Evolutionary conservation across 2,329 filamentous ascomycete species (phyloP).

Genomic region (Penicillium sp.): DNA sequence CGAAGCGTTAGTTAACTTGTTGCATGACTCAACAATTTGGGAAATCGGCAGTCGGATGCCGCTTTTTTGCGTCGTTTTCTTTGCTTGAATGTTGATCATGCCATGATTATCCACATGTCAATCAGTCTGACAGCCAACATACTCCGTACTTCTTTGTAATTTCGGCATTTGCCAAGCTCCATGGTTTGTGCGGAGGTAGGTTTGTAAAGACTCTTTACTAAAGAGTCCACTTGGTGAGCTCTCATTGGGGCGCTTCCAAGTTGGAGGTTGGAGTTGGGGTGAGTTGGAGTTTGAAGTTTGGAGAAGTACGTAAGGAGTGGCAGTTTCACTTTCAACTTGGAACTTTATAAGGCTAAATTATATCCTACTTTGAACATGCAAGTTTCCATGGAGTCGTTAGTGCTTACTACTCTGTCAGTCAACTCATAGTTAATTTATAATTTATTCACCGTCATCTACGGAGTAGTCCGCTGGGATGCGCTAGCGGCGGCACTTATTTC

Average conservation of each 20-base stretch:
- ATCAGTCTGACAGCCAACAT: background rate
- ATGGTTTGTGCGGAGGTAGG: background rate
- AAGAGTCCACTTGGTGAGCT: background rate
- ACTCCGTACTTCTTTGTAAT: background rate
- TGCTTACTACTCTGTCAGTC: no score
- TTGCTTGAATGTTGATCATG: background rate
- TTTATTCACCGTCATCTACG: no score
- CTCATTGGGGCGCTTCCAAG: background rate
- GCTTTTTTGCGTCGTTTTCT: no score
- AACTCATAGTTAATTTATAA: no score
- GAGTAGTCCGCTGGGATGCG: background rate
- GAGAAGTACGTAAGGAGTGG: background rate
- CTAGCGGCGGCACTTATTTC: background rate
- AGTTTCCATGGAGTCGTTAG: no score
- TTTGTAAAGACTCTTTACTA: no score
- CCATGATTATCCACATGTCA: background rate
- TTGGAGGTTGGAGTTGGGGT: no score
- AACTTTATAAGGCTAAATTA: background rate
- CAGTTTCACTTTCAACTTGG: background rate
- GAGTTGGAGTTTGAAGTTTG: background rate
- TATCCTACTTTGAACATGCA: background rate
- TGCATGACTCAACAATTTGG: no score
- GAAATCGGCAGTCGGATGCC: no score
- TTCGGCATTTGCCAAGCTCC: background rate
- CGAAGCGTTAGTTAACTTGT: no score